A percentile compares a stretch with the other conserved stretches of the same genome.
Evolutionary conservation across 1,284 basidiomycete species (phyloP).

Genomic region (Lentinus polychrous): DNA sequence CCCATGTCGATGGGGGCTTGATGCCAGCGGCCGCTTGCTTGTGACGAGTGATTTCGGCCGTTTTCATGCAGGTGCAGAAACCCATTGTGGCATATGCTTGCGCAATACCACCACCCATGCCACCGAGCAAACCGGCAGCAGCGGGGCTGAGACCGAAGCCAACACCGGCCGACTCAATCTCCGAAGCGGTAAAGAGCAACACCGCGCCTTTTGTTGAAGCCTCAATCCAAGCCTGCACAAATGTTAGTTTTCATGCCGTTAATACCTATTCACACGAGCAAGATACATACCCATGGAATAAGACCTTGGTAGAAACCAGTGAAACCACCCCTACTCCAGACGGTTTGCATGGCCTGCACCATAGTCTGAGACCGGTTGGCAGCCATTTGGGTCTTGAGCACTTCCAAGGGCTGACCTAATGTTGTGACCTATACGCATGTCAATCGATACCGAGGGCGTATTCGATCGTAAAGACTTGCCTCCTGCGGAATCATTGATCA

Average conservation of each 20-base stretch:
- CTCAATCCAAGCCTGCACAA: slow-evolving; percentile 91
- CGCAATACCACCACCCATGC: slow-evolving; percentile 95
- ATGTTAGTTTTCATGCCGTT: slow-evolving; percentile 4
- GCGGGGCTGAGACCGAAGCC: slow-evolving; percentile 73
- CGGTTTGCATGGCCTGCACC: slow-evolving; percentile 78
- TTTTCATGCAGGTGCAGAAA: slow-evolving; percentile 98
- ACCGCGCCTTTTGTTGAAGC: slow-evolving; percentile 98
- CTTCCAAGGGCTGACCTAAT: slow-evolving; percentile 96
- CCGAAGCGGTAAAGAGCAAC: slow-evolving; percentile 91
- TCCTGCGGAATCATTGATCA: slow-evolving; percentile 9
- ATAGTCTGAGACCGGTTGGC: slow-evolving; percentile 90
- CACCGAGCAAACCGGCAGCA: slow-evolving; percentile 84
- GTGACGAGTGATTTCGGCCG: slow-evolving; percentile 96
- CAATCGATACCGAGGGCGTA: background rate
- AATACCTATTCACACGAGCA: slow-evolving; percentile 1
- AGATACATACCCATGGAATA: slow-evolving; percentile 84
- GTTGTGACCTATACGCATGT: slow-evolving; percentile 75
- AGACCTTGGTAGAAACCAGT: slow-evolving; percentile 96
- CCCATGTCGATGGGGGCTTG: slow-evolving; percentile 91
- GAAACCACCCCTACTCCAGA: slow-evolving; percentile 90
- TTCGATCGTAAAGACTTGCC: slow-evolving; percentile 12
- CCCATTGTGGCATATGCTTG: slow-evolving; percentile 99
- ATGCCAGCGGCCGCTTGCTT: slow-evolving; percentile 90
- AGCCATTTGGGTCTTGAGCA: slow-evolving; percentile 98
- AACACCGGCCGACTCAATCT: slow-evolving; percentile 76